Evolutionary conservation across 2,329 filamentous ascomycete species (phyloP).

Genomic region (Diaporthe caulivora): DNA sequence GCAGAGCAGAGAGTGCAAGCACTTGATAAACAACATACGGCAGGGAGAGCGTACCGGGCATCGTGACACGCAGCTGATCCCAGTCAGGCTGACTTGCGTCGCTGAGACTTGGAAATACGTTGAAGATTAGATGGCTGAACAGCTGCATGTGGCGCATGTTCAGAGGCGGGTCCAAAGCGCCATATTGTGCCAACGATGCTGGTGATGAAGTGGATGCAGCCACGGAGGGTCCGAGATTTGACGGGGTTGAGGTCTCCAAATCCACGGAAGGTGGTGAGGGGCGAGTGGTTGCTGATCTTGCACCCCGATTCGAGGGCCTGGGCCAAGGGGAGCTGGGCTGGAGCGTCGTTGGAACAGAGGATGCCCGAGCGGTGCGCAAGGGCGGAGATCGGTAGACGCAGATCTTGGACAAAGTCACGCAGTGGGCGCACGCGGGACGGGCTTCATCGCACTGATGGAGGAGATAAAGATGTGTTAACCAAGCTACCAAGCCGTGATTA

Average conservation of each 20-base stretch:
- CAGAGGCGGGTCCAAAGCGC: not conserved
- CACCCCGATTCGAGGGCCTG: too few species aligned
- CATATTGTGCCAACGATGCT: not conserved
- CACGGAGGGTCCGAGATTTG: not conserved
- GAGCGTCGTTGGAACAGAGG: not conserved
- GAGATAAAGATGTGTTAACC: not conserved
- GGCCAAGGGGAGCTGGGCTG: not conserved
- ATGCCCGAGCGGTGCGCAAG: not conserved
- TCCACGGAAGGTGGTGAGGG: slow-evolving; percentile 1
- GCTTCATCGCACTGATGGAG: slow-evolving; percentile 1
- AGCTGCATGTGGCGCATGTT: slow-evolving; percentile 11
- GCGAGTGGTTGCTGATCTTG: not conserved
- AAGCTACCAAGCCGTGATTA: too few species aligned
- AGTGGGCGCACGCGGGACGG: not conserved
- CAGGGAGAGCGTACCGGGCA: not conserved
- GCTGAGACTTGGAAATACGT: not conserved
- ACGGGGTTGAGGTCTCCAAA: not conserved
- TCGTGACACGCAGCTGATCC: not conserved
- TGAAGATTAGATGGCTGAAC: not conserved
- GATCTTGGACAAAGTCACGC: not conserved
- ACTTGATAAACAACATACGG: not conserved
- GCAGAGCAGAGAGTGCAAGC: not conserved
- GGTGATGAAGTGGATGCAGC: not conserved
- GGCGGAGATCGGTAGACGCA: slow-evolving; percentile 8
- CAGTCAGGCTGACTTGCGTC: not conserved